Percentiles rank a stretch among this genome's conserved stretches.
phyloP scores from a whole-genome alignment of 495 filamentous ascomycete species.

The Neurospora sublineolata region DNA sequence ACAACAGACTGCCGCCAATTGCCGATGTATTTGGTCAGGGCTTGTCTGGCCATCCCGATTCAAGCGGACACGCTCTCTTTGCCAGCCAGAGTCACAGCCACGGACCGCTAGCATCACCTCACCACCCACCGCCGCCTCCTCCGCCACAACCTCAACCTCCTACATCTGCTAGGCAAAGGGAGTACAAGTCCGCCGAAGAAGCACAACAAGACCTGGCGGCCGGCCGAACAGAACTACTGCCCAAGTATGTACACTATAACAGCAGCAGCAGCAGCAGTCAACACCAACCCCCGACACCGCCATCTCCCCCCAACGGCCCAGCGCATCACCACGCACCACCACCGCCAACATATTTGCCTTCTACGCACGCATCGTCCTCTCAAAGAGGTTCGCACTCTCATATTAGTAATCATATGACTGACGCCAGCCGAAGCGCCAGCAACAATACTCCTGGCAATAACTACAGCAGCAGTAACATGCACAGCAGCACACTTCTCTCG shows the following conservation, averaged over 20 bases:
- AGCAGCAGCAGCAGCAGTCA: constrained; percentile 60
- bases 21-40: constrained; percentile 86
- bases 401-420: constrained; percentile 11
- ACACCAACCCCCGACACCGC: constrained; percentile 81
- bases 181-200: constrained; percentile 93
- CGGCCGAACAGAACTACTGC: constrained; percentile 80
- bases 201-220: constrained; percentile 81
- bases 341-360: background rate
- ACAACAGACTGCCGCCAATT: constrained; percentile 87
- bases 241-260: constrained; percentile 88
- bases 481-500: background rate
- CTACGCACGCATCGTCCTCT: constrained; percentile 9
- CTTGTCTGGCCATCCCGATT: constrained; percentile 55
- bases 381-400: constrained; percentile 5
- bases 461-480: constrained; percentile 3
- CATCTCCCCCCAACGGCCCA: constrained; percentile 49
- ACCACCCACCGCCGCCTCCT: constrained; percentile 36
- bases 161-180: constrained; percentile 52
- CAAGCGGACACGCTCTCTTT: constrained; percentile 55
- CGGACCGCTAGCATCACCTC: constrained; percentile 63
- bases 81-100: constrained; percentile 20
- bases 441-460: background rate
- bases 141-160: constrained; percentile 28
- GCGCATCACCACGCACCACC: background rate
- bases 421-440: constrained; percentile 38